These are phyloP conservation scores for Elaeis guineensis DNA, from an alignment of 176 grass and related monocot genomes.

Conservation along the genomic window DNA sequence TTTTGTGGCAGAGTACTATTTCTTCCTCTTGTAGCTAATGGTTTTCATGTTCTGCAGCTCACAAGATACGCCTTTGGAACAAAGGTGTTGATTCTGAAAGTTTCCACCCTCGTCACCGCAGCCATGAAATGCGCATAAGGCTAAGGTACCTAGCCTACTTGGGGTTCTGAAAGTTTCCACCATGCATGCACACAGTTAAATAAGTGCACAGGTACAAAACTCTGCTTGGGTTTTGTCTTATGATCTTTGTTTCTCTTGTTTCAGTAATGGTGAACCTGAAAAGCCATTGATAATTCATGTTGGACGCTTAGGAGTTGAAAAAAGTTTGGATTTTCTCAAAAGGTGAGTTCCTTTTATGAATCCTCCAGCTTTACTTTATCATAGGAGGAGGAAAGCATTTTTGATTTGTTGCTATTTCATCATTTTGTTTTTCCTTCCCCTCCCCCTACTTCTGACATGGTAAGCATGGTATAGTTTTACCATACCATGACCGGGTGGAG, in stretches of 20 bases:
- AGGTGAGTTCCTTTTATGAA: conserved; percentile 34
- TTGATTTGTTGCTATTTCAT: too few relatives aligned
- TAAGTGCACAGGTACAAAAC: too few relatives aligned
- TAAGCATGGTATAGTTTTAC: too few relatives aligned
- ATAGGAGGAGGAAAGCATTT: too few relatives aligned
- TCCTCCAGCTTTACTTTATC: too few relatives aligned
- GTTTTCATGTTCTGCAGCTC: conserved; percentile 40
- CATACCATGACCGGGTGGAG: too few relatives aligned
- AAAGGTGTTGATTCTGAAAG: conserved; percentile 96
- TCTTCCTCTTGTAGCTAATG: conserved; percentile 11
- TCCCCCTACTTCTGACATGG: too few relatives aligned
- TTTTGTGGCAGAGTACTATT: conserved; percentile 7
- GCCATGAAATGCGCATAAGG: conserved; percentile 69
- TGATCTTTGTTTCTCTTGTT: conserved; percentile 20
- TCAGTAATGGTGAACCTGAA: conserved; percentile 83
- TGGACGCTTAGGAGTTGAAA: conserved; percentile 87
- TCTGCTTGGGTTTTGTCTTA: not conserved
- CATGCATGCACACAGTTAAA: not conserved
- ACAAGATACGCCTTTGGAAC: conserved; percentile 90
- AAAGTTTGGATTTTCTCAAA: conserved; percentile 97
- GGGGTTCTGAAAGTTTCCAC: too few relatives aligned
- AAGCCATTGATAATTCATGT: conserved; percentile 93
- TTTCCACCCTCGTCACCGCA: conserved; percentile 70
- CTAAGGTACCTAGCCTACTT: conserved; percentile 42
- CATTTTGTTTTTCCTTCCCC: too few relatives aligned